Conservation (phyloP, 768 basidiomycete genomes). For the Hebeloma cylindrosporum region DNA sequence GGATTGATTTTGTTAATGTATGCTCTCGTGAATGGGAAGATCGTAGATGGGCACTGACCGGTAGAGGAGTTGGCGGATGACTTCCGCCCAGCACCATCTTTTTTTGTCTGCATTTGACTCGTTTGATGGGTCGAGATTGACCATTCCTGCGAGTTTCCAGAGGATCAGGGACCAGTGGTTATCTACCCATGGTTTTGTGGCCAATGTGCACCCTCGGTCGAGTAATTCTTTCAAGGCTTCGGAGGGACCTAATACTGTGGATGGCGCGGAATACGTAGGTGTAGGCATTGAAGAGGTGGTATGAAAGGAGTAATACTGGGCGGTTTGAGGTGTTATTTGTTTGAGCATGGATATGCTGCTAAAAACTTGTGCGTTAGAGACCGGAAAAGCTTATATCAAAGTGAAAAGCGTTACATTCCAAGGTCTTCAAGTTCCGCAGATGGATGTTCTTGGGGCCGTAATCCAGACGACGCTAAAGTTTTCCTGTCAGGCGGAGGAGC, state of each 20-base stretch:
- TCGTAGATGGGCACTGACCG: constrained; percentile 47
- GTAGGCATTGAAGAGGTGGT: constrained; percentile 32
- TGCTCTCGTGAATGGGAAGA: not conserved
- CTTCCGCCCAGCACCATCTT: constrained; percentile 83
- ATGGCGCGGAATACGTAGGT: constrained; percentile 18
- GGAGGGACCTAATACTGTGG: constrained; percentile 43
- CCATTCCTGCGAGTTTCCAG: constrained; percentile 94
- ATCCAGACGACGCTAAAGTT: constrained; percentile 48
- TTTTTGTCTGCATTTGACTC: constrained; percentile 45
- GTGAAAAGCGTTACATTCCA: constrained; percentile 47
- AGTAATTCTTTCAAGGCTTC: constrained; percentile 58
- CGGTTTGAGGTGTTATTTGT: constrained; percentile 55
- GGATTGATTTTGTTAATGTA: not conserved
- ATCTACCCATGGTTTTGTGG: constrained; percentile 79
- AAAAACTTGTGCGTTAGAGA: constrained; percentile 3
- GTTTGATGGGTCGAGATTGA: constrained; percentile 64
- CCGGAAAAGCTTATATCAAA: constrained; percentile 1
- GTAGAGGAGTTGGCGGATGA: constrained; percentile 81
- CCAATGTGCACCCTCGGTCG: constrained; percentile 61
- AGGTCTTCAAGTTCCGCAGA: constrained; percentile 44
- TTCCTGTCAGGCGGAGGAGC: constrained; percentile 33
- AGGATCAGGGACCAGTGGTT: constrained; percentile 91
- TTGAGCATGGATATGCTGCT: constrained; percentile 53
- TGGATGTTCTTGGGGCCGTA: constrained; percentile 49
- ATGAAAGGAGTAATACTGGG: constrained; percentile 61